A percentile compares a stretch with the other conserved stretches of the same genome.
Evolutionary conservation across 176 grass and related monocot genomes (phyloP).

Genomic region (Musa schizocarpa): DNA sequence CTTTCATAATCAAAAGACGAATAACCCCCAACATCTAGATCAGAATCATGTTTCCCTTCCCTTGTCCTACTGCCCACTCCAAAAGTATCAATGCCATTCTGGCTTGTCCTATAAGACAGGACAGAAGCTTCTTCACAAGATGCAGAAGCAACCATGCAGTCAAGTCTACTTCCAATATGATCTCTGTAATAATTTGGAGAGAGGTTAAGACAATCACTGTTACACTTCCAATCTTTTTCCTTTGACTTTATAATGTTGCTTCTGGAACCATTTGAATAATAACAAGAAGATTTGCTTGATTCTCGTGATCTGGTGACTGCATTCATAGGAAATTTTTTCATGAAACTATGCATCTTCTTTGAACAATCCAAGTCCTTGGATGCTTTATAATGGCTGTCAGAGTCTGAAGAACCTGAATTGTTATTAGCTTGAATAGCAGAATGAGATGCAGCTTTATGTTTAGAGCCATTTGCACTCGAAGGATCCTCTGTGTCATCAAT

Average conservation of each 20-base stretch:
- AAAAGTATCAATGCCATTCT: neutral
- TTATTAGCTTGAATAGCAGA: conserved; percentile 1
- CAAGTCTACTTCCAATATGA: conserved; percentile 20
- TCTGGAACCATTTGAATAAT: conserved; percentile 13
- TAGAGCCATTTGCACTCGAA: conserved; percentile 13
- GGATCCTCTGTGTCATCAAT: conserved; percentile 22
- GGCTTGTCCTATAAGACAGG: conserved; percentile 6
- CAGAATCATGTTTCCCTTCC: conserved; percentile 19
- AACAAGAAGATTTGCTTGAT: conserved; percentile 23
- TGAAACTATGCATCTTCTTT: conserved; percentile 30
- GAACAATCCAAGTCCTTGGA: conserved; percentile 36
- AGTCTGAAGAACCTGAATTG: conserved; percentile 24
- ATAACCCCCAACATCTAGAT: conserved; percentile 16
- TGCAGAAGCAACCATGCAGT: conserved; percentile 16
- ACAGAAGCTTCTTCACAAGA: conserved; percentile 4
- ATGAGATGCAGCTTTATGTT: conserved; percentile 10
- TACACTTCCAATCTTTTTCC: conserved; percentile 18
- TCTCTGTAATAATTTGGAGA: conserved; percentile 24
- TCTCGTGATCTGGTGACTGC: conserved; percentile 17
- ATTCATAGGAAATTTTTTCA: conserved; percentile 22
- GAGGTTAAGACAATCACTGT: conserved; percentile 12
- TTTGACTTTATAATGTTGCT: conserved; percentile 26
- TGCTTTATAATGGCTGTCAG: conserved; percentile 42
- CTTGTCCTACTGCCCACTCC: conserved; percentile 21
- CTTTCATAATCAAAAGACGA: conserved; percentile 22